Percentiles rank a stretch among this genome's conserved stretches.
These are phyloP conservation scores for Schizophyllum commune DNA, from an alignment of 1,284 basidiomycete genomes.

Conservation along the genomic window DNA sequence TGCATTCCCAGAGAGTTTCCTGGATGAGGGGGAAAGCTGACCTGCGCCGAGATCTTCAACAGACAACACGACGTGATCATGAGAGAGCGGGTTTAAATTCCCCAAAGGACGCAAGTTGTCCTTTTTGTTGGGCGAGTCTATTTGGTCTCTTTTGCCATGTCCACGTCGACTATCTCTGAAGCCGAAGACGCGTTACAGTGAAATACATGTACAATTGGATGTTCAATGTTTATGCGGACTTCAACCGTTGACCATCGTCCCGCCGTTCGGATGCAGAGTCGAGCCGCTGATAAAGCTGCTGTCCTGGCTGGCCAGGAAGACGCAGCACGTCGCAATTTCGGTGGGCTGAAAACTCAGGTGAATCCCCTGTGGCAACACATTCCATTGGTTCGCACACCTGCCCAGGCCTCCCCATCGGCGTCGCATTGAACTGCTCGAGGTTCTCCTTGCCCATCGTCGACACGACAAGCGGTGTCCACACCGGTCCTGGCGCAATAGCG, in stretches of 20 bases:
- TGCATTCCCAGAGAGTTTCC: too few species aligned
- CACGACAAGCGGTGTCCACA: constrained; percentile 47
- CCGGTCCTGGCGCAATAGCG: constrained; percentile 45
- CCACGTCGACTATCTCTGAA: too few species aligned
- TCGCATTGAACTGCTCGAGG: constrained; percentile 33
- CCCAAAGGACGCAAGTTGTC: too few species aligned
- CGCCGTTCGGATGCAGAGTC: constrained; percentile 27
- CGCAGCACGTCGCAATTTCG: constrained; percentile 47
- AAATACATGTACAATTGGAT: too few species aligned
- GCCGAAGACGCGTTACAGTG: too few species aligned
- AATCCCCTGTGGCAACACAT: constrained; percentile 22
- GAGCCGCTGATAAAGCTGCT: constrained; percentile 30
- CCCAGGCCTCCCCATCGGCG: constrained; percentile 43
- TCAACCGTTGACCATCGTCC: neutral
- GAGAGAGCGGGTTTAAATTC: too few species aligned
- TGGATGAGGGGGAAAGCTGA: too few species aligned
- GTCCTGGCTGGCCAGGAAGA: constrained; percentile 35
- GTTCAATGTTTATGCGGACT: neutral
- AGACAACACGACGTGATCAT: too few species aligned
- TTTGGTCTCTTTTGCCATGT: too few species aligned
- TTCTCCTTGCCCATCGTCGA: constrained; percentile 42
- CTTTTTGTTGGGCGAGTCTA: too few species aligned
- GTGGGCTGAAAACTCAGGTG: constrained; percentile 47
- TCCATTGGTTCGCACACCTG: neutral
- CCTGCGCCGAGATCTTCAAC: too few species aligned